These are phyloP conservation scores for Sporothrix euskadiensis DNA, from an alignment of 2,329 filamentous ascomycete species.

Conservation along the genomic window DNA sequence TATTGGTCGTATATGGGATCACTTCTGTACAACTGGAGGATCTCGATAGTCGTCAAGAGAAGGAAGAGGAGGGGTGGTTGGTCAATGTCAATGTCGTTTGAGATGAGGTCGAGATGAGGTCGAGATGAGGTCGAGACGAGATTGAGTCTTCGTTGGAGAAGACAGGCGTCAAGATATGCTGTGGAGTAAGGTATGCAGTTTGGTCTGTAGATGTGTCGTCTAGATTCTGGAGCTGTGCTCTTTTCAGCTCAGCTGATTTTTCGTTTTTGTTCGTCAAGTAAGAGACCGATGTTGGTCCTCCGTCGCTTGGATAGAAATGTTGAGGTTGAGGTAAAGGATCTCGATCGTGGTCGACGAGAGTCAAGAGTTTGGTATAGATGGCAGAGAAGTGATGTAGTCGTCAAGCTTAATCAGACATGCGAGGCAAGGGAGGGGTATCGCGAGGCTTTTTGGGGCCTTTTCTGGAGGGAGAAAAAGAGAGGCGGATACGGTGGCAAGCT, in stretches of 20 bases:
- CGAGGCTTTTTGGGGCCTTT: not conserved
- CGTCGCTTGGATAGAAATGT: not conserved
- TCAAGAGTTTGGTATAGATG: not conserved
- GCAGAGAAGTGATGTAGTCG: not conserved
- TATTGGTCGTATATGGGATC: not conserved
- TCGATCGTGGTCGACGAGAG: constrained; percentile 1
- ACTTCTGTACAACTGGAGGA: not conserved
- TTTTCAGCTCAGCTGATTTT: constrained; percentile 2
- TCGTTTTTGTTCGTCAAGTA: not conserved
- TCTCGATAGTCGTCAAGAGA: too few species aligned
- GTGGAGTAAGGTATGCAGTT: not conserved
- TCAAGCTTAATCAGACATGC: not conserved
- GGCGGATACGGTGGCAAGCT: not conserved
- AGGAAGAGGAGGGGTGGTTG: not conserved
- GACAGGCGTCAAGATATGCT: not conserved
- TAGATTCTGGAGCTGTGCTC: not conserved
- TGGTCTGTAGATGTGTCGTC: not conserved
- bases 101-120: too few species aligned
- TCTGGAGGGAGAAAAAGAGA: not conserved
- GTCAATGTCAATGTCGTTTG: too few species aligned
- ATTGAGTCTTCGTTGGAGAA: not conserved
- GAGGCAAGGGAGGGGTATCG: constrained; percentile 3
- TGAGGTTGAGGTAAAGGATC: not conserved
- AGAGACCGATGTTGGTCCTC: not conserved
- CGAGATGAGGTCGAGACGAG: too few species aligned